Evolutionary conservation across 2,329 filamentous ascomycete genomes (phyloP), one percentile per base, ranked within the genome.

Genomic region (Shiraia sp.): DNA sequence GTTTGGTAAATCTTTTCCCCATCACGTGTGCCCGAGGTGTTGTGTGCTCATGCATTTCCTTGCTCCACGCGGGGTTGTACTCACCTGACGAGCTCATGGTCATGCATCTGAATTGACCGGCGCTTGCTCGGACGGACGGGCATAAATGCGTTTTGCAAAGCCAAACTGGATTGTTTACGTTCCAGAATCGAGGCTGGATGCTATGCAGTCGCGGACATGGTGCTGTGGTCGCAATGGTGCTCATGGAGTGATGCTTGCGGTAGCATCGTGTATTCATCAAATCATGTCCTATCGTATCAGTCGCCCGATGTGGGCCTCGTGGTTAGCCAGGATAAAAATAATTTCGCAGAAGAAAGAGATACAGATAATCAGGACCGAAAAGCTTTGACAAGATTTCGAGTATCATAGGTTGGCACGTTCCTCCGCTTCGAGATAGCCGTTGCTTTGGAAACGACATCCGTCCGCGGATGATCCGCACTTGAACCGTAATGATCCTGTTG

Each of bases 221-320:
- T 5, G 19, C 19, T 4, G 19, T 22, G 4, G 36, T 24, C 32
- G 36, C 31, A 42, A 29, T 46, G 19, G 22, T 31, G 19, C 43
- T 51, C 51, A 45, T 46, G 52, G 31, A 45, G 19, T 30, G 42
- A 56, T 61, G 59, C 56, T 50, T 36, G 40, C 26, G 35, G 49
- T 57, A 63, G 56, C 56, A 59, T 44, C 47, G 23, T 39, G 42
- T 32, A 39, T 23, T 32, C 32, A 38, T 31, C 8, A 22, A 36
- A 60, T 66, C 63, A 66, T 44, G 60, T 66, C 63, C 63, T 66
- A 51, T 8, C 39, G 27, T 32, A 51, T 42, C 39, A 55, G 48
- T 51, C 45, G 53, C 59, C 59, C 59, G 36, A n/a, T 23, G 12
- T 32, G 55, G 60, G 59, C 59, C 49, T 52, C 29, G 32, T 46